A percentile compares a stretch with the other conserved stretches of the same genome.
Evolutionary conservation across 2,329 filamentous ascomycete species (phyloP).

Genomic region (Fusarium xyrophilum): DNA sequence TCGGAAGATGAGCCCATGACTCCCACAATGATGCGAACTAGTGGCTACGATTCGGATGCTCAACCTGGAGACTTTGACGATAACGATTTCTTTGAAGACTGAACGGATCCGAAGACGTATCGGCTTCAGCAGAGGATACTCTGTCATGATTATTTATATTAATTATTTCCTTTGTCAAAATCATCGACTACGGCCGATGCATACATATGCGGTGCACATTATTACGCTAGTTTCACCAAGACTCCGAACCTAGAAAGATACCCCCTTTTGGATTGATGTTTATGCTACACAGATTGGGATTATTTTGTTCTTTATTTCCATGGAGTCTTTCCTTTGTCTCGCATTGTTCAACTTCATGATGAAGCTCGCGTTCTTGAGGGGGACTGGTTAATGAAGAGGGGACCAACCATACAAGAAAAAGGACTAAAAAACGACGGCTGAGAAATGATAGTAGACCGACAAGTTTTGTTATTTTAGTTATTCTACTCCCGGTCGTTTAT

Average conservation of each 20-base stretch:
- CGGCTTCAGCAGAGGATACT: conserved; percentile 3
- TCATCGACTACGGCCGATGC: conserved; percentile 37
- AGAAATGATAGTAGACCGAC: conserved; percentile 14
- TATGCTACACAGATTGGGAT: conserved; percentile 41
- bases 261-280: conserved; percentile 49
- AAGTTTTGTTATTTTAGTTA: conserved; percentile 21
- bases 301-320: conserved; percentile 17
- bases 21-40: conserved; percentile 66
- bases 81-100: conserved; percentile 63
- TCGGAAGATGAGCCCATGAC: conserved; percentile 57
- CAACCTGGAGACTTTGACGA: conserved; percentile 66
- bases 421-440: background rate
- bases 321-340: conserved; percentile 23
- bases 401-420: conserved; percentile 9
- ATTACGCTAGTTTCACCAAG: conserved; percentile 41
- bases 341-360: conserved; percentile 12
- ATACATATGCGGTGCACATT: conserved; percentile 36
- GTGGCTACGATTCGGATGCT: conserved; percentile 68
- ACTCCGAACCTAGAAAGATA: conserved; percentile 52
- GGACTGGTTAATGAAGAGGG: conserved; percentile 5
- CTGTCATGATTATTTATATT: conserved; percentile 15
- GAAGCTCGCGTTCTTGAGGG: conserved; percentile 8
- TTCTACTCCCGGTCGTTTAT: conserved; percentile 25
- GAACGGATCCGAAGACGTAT: conserved; percentile 8
- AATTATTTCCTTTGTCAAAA: conserved; percentile 42